Evolutionary conservation across 805 yeast species (phyloP), one percentile per base, ranked within the genome.

Genomic region (Kodamaea laetipori): DNA sequence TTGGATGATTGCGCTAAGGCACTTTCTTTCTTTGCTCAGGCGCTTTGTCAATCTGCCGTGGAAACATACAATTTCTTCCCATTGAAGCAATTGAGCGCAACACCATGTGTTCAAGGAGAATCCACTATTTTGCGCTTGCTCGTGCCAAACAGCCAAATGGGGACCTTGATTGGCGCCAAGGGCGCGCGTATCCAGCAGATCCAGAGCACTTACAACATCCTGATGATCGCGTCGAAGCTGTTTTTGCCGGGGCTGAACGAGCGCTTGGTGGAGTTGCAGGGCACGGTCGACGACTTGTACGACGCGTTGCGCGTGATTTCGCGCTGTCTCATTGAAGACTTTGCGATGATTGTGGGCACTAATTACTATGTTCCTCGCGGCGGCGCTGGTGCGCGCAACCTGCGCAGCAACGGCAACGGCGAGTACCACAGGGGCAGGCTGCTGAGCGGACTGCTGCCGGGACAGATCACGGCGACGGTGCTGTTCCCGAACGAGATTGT

Each of bases 221-320:
- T 85, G 58, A 85, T 90, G 78, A 89, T 87, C 43, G 96, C 95
- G 8, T 84, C 95, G 26, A 89, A 88, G 59, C 89, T 87, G 43
- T 84, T 81, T 59, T 75, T 90, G 46, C 86, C 86, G 7, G 83
- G 83, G 52, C 84, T 94, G 6, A 84, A 87, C 39, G 97, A 90
- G 63, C 78, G 96, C 59, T 72, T 89, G 43, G 89, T 90, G 30
- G 97, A 90, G 62, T 71, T 90, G 46, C 96, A 88, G 65, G 97
- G 96, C 41, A 67, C 79, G 5, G 84, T 86, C 1, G 78, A 74
- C 33, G 70, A 81, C 43, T 76, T 90, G 51, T 74, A 78, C 39
- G 72, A 71, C 28, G 76, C 87, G 1, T 61, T 82, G 32, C 67
- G 75, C 56, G 71, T 80, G 37, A 76, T 86, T 36, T 77, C 84